Evolutionary conservation across 1,139 yeast genomes (phyloP), one percentile per base, ranked within the genome.

Genomic region (Yamadazyma diddensiae): DNA sequence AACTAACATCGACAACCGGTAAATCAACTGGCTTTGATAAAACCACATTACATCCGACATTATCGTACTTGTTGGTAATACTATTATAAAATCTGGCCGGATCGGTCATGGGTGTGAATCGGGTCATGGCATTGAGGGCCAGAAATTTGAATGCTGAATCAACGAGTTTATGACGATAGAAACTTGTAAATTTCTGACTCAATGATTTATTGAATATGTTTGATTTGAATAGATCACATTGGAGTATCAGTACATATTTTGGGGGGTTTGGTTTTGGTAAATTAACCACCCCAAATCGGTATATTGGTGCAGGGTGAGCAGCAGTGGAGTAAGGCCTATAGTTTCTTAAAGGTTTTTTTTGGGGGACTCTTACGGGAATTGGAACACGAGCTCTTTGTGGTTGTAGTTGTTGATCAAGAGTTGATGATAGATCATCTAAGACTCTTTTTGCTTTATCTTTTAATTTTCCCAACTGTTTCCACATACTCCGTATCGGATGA

Each of bases 361-460:
- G 43, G 5, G 44, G 46, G 2, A 33, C 43, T 15, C 38, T 36
- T 8, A 39, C 46, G 7, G 43, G 42, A 2, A 35, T 34, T 5
- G 41, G 43, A 7, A 13, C 36, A 15, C 29, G 34, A 16, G 23
- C 29, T 3, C 33, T n/a, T 10, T 24, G 28, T 17, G 21, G 22
- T 5, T 7, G 8, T 15, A 33, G 28, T 23, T 29, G 28, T n/a
- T 37, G 35, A n/a, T 42, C 42, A 10, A 45, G 23, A 19, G 39
- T 33, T 21, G 34, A 37, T 11, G 44, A 30, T n/a, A 45, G 21
- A 17, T 45, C 49, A 20, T 42, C 47, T 29, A 45, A 35, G 5
- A 39, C 31, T 17, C 29, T 38, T 25, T 31, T 45, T 14, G 44
- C 42, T 19, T 34, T 43, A 24, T 45, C 41, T 24, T 40, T 43